Conservation (phyloP, 345 rosid genomes). For the Eucalyptus marginata region DNA sequence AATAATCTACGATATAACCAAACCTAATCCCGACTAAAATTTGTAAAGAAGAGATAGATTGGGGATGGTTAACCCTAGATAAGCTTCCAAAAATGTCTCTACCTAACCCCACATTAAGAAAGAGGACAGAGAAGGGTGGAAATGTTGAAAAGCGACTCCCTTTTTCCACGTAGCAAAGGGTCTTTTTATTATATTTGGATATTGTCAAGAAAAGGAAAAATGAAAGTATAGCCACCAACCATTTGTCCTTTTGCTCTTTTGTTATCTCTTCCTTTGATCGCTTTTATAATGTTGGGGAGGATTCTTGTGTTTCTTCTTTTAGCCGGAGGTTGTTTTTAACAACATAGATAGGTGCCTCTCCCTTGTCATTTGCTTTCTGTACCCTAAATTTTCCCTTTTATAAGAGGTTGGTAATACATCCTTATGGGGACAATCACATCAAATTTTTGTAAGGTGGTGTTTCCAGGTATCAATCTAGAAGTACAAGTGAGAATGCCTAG, state of each 20-base stretch:
- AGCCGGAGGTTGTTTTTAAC: not conserved
- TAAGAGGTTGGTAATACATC: conserved; percentile 3
- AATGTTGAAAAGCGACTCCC: not conserved
- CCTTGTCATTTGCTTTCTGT: not conserved
- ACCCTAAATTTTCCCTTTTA: not conserved
- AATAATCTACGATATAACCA: not conserved
- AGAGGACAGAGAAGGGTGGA: not conserved
- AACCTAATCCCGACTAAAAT: not conserved
- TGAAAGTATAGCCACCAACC: not conserved
- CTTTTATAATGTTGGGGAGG: not conserved
- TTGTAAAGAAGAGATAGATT: not conserved
- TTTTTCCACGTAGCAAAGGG: not conserved
- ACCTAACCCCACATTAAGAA: not conserved
- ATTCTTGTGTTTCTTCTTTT: not conserved
- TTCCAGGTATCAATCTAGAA: not conserved
- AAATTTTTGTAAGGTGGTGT: not conserved
- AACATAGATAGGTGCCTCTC: not conserved
- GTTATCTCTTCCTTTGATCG: not conserved
- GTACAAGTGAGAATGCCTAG: not conserved
- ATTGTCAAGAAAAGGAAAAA: not conserved
- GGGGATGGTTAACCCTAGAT: not conserved
- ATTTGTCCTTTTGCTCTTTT: not conserved
- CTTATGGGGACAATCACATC: not conserved
- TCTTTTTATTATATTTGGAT: not conserved
- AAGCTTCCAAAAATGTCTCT: not conserved